A percentile compares a stretch with the other conserved stretches of the same genome.
Evolutionary conservation across 805 yeast species (phyloP).

Genomic region (Ogataea nitratoaversa): DNA sequence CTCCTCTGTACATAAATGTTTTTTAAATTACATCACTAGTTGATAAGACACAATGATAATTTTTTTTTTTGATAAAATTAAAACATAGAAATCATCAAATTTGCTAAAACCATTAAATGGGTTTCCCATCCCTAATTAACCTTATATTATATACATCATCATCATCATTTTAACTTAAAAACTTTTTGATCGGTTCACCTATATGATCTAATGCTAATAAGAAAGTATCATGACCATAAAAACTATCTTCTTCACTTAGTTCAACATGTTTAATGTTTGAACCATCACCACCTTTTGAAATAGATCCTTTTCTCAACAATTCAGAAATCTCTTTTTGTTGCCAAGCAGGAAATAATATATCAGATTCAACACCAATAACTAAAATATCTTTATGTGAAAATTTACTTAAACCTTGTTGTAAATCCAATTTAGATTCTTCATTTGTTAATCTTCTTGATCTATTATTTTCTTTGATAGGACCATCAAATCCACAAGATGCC

Average conservation of each 20-base stretch:
- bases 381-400: constrained; percentile 63
- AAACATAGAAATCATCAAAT: too few species aligned
- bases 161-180: constrained; percentile 37
- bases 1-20: too few species aligned
- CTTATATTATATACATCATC: background rate
- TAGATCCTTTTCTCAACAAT: constrained; percentile 40
- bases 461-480: constrained; percentile 53
- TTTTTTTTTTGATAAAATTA: too few species aligned
- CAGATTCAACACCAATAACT: constrained; percentile 90
- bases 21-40: too few species aligned
- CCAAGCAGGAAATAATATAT: constrained; percentile 89
- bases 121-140: too few species aligned
- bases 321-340: constrained; percentile 82
- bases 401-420: constrained; percentile 59
- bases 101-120: too few species aligned
- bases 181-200: constrained; percentile 69
- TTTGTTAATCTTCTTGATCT: constrained; percentile 41
- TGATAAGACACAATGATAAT: too few species aligned
- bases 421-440: constrained; percentile 58
- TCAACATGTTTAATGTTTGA: constrained; percentile 59
- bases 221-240: constrained; percentile 91
- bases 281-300: constrained; percentile 33
- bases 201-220: constrained; percentile 73
- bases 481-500: constrained; percentile 35
- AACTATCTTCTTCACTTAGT: constrained; percentile 68